phyloP scores from a whole-genome alignment of 106 monocot species.

The Platanthera guangdongensis region DNA sequence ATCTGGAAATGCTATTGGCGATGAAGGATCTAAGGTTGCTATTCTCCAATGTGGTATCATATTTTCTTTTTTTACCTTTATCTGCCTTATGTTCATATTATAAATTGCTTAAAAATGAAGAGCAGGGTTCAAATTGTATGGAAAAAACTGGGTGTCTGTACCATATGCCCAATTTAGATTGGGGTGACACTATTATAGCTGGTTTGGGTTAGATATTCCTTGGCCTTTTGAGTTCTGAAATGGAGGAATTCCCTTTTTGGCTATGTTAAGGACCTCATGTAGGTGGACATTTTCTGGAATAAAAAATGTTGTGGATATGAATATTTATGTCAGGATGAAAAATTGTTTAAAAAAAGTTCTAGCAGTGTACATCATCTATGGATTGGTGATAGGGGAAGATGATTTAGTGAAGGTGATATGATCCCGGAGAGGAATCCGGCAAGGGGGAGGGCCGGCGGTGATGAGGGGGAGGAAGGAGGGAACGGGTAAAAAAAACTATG shows the following conservation, averaged over 20 bases:
- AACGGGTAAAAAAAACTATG: too few relatives aligned
- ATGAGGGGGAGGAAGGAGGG: too few relatives aligned
- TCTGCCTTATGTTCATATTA: not conserved
- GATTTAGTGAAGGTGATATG: not conserved
- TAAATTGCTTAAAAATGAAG: not conserved
- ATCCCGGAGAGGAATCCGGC: too few relatives aligned
- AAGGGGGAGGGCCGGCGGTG: too few relatives aligned
- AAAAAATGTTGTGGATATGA: not conserved
- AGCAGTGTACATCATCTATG: not conserved
- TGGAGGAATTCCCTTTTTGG: not conserved
- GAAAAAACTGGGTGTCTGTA: not conserved
- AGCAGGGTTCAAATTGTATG: not conserved
- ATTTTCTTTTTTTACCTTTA: constrained; percentile 1
- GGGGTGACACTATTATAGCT: not conserved
- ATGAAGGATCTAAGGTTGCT: constrained; percentile 93
- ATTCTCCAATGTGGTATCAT: constrained; percentile 7
- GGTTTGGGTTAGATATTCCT: not conserved
- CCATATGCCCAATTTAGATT: not conserved
- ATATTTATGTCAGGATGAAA: not conserved
- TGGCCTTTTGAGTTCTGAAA: too few relatives aligned
- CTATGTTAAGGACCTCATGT: not conserved
- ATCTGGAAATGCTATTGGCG: constrained; percentile 91
- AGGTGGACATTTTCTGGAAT: constrained; percentile 1
- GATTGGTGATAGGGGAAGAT: not conserved
- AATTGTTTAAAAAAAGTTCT: not conserved